Conservation (phyloP, 768 basidiomycete species). For the Mycena olivaceomarginata region DNA sequence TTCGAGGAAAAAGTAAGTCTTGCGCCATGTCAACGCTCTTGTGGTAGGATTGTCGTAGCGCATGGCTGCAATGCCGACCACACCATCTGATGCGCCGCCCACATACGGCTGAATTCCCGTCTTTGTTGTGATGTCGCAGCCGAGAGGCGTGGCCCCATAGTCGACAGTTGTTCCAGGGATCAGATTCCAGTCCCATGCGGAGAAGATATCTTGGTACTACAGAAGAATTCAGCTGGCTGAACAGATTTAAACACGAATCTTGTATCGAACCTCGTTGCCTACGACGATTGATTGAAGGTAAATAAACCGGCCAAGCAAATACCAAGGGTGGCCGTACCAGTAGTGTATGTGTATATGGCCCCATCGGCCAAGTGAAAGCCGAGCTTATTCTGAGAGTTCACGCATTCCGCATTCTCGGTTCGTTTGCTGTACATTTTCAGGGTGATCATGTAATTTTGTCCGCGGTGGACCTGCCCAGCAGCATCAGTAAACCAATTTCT, state of each 20-base stretch:
- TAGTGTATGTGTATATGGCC: conserved; percentile 65
- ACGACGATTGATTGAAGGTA: neutral
- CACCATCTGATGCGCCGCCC: conserved; percentile 58
- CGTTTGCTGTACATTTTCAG: conserved; percentile 67
- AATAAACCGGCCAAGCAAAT: neutral
- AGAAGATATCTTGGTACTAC: conserved; percentile 63
- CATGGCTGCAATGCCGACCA: conserved; percentile 56
- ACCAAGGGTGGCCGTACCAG: conserved; percentile 8
- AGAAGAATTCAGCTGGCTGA: neutral
- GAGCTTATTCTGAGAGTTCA: conserved; percentile 65
- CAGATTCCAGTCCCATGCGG: conserved; percentile 76
- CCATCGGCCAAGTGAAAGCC: conserved; percentile 74
- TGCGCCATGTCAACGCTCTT: conserved; percentile 53
- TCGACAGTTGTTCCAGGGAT: conserved; percentile 68
- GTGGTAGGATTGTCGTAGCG: conserved; percentile 60
- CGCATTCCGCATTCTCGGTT: conserved; percentile 69
- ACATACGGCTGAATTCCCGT: conserved; percentile 55
- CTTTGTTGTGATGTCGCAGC: conserved; percentile 43
- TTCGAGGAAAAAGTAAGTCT: conserved; percentile 61
- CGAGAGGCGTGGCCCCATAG: conserved; percentile 54
- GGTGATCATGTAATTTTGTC: conserved; percentile 63
- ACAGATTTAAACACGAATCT: neutral
- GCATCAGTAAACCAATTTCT: neutral
- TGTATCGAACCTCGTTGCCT: conserved; percentile 60
- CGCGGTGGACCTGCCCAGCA: conserved; percentile 64